Percentiles rank a stretch among this genome's conserved stretches.
These are phyloP conservation scores for Prinsepia uniflora DNA, from an alignment of 306 rosid species.

Conservation along the genomic window DNA sequence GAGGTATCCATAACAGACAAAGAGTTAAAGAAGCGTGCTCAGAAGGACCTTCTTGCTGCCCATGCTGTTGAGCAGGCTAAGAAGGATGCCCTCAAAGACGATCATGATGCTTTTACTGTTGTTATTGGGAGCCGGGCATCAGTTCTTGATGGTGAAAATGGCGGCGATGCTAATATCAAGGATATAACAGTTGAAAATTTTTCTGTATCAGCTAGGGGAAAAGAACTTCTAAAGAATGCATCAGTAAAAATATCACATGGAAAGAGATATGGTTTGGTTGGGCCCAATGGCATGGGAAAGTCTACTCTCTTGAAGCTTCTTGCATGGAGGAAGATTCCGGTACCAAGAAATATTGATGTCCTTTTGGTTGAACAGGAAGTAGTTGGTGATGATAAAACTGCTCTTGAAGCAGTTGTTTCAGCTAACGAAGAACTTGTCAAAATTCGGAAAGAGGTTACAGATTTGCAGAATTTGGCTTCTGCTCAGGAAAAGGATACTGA, in stretches of 20 bases:
- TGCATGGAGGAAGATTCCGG: slow-evolving; percentile 88
- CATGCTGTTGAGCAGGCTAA: slow-evolving; percentile 46
- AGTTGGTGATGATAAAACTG: slow-evolving; percentile 62
- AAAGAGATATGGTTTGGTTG: slow-evolving; percentile 64
- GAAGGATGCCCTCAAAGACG: slow-evolving; percentile 56
- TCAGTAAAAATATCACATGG: slow-evolving; percentile 60
- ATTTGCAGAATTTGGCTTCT: slow-evolving; percentile 47
- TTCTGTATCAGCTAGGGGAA: slow-evolving; percentile 49
- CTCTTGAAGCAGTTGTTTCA: slow-evolving; percentile 62
- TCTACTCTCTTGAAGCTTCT: slow-evolving; percentile 77
- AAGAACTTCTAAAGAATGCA: slow-evolving; percentile 49
- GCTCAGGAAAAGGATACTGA: slow-evolving; percentile 41
- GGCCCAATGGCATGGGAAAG: slow-evolving; percentile 71
- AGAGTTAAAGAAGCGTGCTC: slow-evolving; percentile 43
- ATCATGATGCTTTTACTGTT: slow-evolving; percentile 72
- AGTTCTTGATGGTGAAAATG: slow-evolving; percentile 56
- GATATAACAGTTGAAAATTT: slow-evolving; percentile 24
- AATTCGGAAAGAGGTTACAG: slow-evolving; percentile 56
- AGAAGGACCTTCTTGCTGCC: slow-evolving; percentile 54
- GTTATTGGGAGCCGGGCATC: slow-evolving; percentile 57
- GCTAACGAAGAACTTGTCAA: slow-evolving; percentile 67
- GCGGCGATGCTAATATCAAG: slow-evolving; percentile 48
- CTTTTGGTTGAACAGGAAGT: slow-evolving; percentile 78
- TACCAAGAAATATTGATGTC: slow-evolving; percentile 81
- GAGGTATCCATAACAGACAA: slow-evolving; percentile 38